Base-by-base conservation (phyloP, 73 alveolate genomes). In the Strombidium stylifer region DNA sequence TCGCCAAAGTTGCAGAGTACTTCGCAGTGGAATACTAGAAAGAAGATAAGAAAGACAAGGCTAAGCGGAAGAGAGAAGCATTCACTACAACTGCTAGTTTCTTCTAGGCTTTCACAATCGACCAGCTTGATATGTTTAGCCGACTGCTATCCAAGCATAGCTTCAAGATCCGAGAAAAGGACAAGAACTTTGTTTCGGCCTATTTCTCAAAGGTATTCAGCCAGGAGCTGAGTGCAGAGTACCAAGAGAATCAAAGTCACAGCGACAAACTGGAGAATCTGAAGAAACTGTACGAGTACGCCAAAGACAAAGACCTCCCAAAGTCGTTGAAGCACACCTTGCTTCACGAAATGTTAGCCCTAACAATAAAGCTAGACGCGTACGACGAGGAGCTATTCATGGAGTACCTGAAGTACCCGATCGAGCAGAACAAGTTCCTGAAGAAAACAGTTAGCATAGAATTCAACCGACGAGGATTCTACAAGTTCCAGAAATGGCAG, bases 161-260 rank as follows among this genome's bases (percentile, higher is more conserved):
- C n/a, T n/a, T n/a, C n/a, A n/a, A n/a, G n/a, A n/a, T n/a, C n/a
- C n/a, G n/a, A n/a, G n/a, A n/a, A n/a, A n/a, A 79, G 25, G 84
- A 79, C 36, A 56, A 75, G 27, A 41, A 25, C 62, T 79, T n/a
- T 68, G 48, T 79, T 39, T 84, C 84, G 57, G 45, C 75, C 39
- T 44, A 53, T 20, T 78, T 78, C 41, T 15, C 36, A 21, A 69
- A 69, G 25, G 27, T 35, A 21, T 69, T 69, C 52, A n/a, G 25
- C 34, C 56, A 69, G 15, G 82, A 69, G 52, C 82, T 69, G 5
- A 31, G 56, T 24, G 25, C 20, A 12, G 59, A 45, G 8, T 36
- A 57, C 35, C 28, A 53, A 28, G 81, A 68, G 3, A 30, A 19
- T 44, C 24, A 25, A 49, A 56, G 51, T 4, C 34, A 30, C 25